Base-by-base conservation (phyloP, 176 grass and related monocot genomes). In the Aechmea fasciata region DNA sequence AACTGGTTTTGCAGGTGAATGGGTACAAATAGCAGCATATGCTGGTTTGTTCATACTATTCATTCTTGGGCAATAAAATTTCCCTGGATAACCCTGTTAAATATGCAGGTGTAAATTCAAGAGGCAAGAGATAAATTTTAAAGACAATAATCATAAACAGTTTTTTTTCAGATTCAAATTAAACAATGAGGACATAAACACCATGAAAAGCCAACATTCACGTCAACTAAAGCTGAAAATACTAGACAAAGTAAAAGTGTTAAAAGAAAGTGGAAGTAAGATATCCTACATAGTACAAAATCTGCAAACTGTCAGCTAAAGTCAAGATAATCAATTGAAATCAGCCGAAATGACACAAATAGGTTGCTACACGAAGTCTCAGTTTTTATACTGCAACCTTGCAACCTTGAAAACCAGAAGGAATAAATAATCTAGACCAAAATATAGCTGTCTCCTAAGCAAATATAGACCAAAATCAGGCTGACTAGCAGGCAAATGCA, bases 11-110 rank as follows among this genome's bases (percentile, higher is more conserved):
- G 75, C 69, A 25, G 93, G 89, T 82, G 93, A 97, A 89, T 97
- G 93, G 19, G 86, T 92, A 69, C 88, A 97, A 84, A 97, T 97
- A 47, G 93, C 93, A 73, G 89, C 93, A 90, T 92, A 97, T 65
- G 86, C 89, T 64, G 93, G 93, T 83, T 97, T 97, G 78, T 96
- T 96, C 93, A 96, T 96, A 79, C 93, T 96, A 83, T 92, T 92
- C 93, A 96, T 96, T 89, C 93, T 92, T 2, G 93, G 93, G 63
- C 93, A 96, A 71, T 96, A 96, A 66, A 96, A 97, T 62, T 97
- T 97, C 65, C 93, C 89, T 53, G 89, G 93, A 85, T 97, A 97
- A 70, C 93, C 93, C 93, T 97, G 88, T 87, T 55, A 50, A 55
- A 49, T 57, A 73, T 59, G 54, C 19, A 17, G 54, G 19, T 47